Base-by-base conservation (phyloP, 495 filamentous ascomycete genomes). In the Penicillium silybi region DNA sequence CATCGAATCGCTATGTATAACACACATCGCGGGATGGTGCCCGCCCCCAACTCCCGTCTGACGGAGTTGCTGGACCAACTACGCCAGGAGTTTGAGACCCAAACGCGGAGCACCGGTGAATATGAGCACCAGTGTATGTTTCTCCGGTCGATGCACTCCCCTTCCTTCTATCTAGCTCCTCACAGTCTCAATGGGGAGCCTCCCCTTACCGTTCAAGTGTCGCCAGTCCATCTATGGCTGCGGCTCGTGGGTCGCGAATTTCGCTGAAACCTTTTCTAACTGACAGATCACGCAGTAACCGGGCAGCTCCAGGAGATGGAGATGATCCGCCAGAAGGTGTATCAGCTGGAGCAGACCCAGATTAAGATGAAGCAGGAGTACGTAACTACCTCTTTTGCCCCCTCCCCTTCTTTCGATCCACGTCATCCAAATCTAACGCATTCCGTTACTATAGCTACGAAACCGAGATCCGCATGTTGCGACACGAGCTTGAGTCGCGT, bases 221-320 rank as follows among this genome's bases (percentile, higher is more conserved):
- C 47, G 54, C 38, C 54, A 56, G 48, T 56, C 49, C 35, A 25
- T 48, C 46, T 26, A 53, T 64, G 48, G 34, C 52, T 56, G 35
- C 41, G 42, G 42, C 38, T 47, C 35, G 37, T 55, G 45, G 56
- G 41, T 56, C 44, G 46, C 52, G 52, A 60, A 57, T 35, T 51
- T 62, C 47, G 62, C 68, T 69, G 55, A 69, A 58, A 54, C 41
- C 48, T 53, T 57, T 58, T 63, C 52, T 59, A 57, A 63, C 56
- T 58, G 63, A 63, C 55, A 66, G 63, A 66, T 59, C 52, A 44
- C 52, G 47, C 61, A 97, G 92, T 97, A 58, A 82, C 86, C 39
- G 77, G 80, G 26, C 93, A 97, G 64, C 83, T 95, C 49, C 80
- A 92, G 44, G 93, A 98, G 67, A 91, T 97, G 80, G 87, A 95